A percentile compares a stretch with the other conserved stretches of the same genome.
Conservation (phyloP, 129 eudicot species). For the Helianthus annuus region HanXRQr2.0-SUNRISE NC_035446.2:149116703-149117202, state of each 20-base stretch:
- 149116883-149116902: conserved; percentile 84
- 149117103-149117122: neutral
- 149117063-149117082: neutral
- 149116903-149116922: conserved; percentile 98
- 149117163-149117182: conserved; percentile 88
- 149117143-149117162: too few species aligned
- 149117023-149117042: conserved; percentile 98
- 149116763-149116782: neutral
- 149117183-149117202: conserved; percentile 71
- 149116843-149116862: conserved; percentile 93
- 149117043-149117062: conserved; percentile 62
- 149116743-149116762: too few species aligned
- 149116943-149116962: neutral
- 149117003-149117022: conserved; percentile 93
- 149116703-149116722: conserved; percentile 86
- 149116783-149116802: conserved; percentile 67
- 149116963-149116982: too few species aligned
- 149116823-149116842: conserved; percentile 89
- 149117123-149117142: neutral
- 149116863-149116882: conserved; percentile 92
- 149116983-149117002: conserved; percentile 61
- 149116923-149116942: conserved; percentile 2
- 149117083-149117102: conserved; percentile 1
- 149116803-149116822: conserved; percentile 87
- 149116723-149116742: neutral